Percentiles rank a stretch among this genome's conserved stretches.
phyloP scores from a whole-genome alignment of 2,329 filamentous ascomycete genomes.

The Coniochaeta prunicola region DNA sequence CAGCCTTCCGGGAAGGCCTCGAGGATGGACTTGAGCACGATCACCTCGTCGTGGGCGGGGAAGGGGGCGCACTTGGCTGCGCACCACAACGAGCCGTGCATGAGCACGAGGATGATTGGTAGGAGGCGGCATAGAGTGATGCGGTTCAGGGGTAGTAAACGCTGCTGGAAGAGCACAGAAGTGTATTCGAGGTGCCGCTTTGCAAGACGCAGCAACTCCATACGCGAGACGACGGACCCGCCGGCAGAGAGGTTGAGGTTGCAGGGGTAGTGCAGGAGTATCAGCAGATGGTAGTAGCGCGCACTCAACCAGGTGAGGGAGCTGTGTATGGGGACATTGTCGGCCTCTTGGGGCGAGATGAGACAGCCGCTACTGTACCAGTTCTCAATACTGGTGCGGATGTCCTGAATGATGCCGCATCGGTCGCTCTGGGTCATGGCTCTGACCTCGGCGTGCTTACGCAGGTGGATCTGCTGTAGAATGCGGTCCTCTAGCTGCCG shows the following conservation, averaged over 20 bases:
- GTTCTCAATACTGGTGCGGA: constrained; percentile 35
- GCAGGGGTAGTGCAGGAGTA: constrained; percentile 34
- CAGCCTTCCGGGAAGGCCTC: constrained; percentile 30
- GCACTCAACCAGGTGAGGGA: constrained; percentile 35
- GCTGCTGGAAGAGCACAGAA: constrained; percentile 31
- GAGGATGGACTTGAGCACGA: constrained; percentile 24
- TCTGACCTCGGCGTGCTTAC: constrained; percentile 20
- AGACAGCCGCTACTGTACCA: constrained; percentile 40
- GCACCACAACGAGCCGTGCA: constrained; percentile 20
- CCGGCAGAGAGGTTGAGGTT: constrained; percentile 26
- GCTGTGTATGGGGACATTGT: constrained; percentile 36
- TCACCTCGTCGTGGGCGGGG: constrained; percentile 25
- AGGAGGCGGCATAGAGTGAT: constrained; percentile 32
- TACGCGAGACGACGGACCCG: constrained; percentile 16
- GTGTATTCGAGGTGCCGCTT: constrained; percentile 35
- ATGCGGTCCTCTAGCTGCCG: constrained; percentile 35
- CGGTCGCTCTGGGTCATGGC: constrained; percentile 23
- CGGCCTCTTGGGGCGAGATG: constrained; percentile 31
- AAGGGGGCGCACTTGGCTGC: constrained; percentile 15
- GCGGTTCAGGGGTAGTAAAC: constrained; percentile 34
- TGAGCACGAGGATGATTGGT: constrained; percentile 28
- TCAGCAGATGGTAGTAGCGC: constrained; percentile 35
- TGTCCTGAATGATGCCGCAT: constrained; percentile 21
- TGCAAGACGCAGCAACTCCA: constrained; percentile 28
- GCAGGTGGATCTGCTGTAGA: constrained; percentile 26